Evolutionary conservation across 2,329 filamentous ascomycete species (phyloP), one percentile per base, ranked within the genome.

Genomic region (Dactylellina haptotyla): DNA sequence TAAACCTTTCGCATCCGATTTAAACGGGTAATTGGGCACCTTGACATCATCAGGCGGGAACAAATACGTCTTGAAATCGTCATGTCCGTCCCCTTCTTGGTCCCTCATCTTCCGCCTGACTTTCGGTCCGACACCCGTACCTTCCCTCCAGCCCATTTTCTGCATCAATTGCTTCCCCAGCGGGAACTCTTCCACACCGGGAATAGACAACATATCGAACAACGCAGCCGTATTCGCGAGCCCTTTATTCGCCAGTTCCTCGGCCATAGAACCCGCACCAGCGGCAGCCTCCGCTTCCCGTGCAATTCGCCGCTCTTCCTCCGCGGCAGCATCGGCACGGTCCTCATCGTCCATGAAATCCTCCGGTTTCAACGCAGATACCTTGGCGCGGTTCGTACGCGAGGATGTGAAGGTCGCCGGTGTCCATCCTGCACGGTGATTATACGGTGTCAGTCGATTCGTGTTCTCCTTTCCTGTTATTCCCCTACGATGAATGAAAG

Each of bases 331-430:
- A 80, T 97, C 93, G 4, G 90, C 91, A 32, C 96, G 84, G 81
- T 99, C 95, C 80, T 99, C 95, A 43, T 97, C 94, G 78, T 99
- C 95, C 95, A 99, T 99, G 78, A 93, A 98, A 79, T 98, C 93
- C 80, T 98, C 93, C 0, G 88, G 87, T 51, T 89, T 87, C 79
- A 90, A 88, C 75, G 85, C 81, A 18, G 77, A 76, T 1, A 82
- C 77, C 75, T 86, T 84, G n/a, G 84, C 88, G 64, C 93, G 90
- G 78, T 91, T 92, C 39, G 87, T 83, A 23, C 95, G 90, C 57
- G 93, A 97, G 4, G 94, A 98, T 8, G 96, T 89, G 80, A 98
- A 99, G 0, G 91, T 90, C 20, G 92, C 89, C 1, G 95, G 95
- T 0, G 92, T 89, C 94, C 94, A 99, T 83, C 95, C 77, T 78